Evolutionary conservation across 1,284 basidiomycete species (phyloP).

Genomic region (Fomitopsis schrenkii): DNA sequence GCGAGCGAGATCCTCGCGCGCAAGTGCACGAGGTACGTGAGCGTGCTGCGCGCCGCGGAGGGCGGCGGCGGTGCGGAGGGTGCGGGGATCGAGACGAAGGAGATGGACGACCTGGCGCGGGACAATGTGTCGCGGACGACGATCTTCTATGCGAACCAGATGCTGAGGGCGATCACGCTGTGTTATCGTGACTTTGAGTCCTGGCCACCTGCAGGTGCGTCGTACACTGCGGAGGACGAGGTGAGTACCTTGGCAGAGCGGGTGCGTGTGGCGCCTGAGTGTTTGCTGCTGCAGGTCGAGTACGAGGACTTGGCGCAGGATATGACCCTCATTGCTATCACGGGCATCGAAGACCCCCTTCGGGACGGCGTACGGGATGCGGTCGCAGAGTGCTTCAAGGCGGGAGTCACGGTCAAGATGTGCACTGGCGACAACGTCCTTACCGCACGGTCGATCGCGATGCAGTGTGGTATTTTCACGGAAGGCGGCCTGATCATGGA

Average conservation of each 20-base stretch:
- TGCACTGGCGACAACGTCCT: slow-evolving; percentile 98
- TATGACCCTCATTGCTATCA: slow-evolving; percentile 83
- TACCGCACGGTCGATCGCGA: slow-evolving; percentile 90
- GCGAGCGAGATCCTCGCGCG: slow-evolving; percentile 90
- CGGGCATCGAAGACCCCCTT: slow-evolving; percentile 95
- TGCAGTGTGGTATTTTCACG: slow-evolving; percentile 93
- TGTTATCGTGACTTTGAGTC: slow-evolving; percentile 86
- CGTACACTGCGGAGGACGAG: slow-evolving; percentile 48
- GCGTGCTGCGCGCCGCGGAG: slow-evolving; percentile 43
- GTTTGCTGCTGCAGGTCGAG: slow-evolving; percentile 47
- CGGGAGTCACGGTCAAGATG: slow-evolving; percentile 98
- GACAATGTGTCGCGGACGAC: slow-evolving; percentile 89
- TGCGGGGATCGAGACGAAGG: slow-evolving; percentile 48
- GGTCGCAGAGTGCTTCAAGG: slow-evolving; percentile 80
- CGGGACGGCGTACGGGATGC: slow-evolving; percentile 87
- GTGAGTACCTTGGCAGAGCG: slow-evolving; percentile 26
- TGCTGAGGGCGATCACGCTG: slow-evolving; percentile 87
- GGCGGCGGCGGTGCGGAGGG: slow-evolving; percentile 20
- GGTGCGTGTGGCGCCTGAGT: neutral
- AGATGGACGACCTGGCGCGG: slow-evolving; percentile 60
- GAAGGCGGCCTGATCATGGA: slow-evolving; percentile 96
- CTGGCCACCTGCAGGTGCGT: slow-evolving; percentile 74
- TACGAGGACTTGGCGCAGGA: slow-evolving; percentile 72
- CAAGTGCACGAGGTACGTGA: slow-evolving; percentile 70
- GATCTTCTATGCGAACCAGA: slow-evolving; percentile 96